Evolutionary conservation across 768 basidiomycete genomes (phyloP), one percentile per base, ranked within the genome.

Genomic region (Harrya chromipes): DNA sequence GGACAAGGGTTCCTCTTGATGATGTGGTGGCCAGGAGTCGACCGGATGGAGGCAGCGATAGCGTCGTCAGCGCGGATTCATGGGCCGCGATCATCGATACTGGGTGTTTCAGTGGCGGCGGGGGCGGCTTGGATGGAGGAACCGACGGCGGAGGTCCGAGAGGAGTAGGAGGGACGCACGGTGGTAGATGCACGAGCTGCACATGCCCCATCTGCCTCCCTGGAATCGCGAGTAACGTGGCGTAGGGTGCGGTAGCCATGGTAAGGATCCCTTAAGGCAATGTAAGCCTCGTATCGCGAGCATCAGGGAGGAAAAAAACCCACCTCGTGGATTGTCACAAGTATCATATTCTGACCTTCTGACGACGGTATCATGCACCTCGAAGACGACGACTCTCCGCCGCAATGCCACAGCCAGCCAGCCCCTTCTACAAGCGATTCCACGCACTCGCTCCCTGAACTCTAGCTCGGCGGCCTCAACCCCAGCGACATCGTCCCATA

Each of bases 151-250:
- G 83, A 1, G 84, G 84, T 5, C 77, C 81, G 33, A 71, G 66
- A 11, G 79, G 75, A 11, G 74, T 66, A 19, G 87, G 82, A 4
- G 81, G 76, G 16, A 76, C 71, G 71, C 90, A 91, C 0, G 86
- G 89, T 0, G 92, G 88, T 10, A 95, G 78, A 62, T 90, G 90
- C 21, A 94, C 74, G 19, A 95, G 72, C 47, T 93, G 92, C 4
- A 94, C 88, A 67, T 95, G 92, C 1, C 93, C 93, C 52, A 81
- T 77, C 65, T 94, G 90, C 37, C 83, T 81, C 9, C 90, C 93
- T 35, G 92, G 88, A 50, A 91, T 87, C 1, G 81, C 87, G 16
- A 95, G 77, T n/a, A 94, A 65, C 1, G 93, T 93, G 20, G 92
- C 79, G 56, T 85, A 76, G 13, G 85, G 71, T 21, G 80, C 84